phyloP scores from a whole-genome alignment of 2,329 filamentous ascomycete genomes.

The Fusarium sp. region DNA sequence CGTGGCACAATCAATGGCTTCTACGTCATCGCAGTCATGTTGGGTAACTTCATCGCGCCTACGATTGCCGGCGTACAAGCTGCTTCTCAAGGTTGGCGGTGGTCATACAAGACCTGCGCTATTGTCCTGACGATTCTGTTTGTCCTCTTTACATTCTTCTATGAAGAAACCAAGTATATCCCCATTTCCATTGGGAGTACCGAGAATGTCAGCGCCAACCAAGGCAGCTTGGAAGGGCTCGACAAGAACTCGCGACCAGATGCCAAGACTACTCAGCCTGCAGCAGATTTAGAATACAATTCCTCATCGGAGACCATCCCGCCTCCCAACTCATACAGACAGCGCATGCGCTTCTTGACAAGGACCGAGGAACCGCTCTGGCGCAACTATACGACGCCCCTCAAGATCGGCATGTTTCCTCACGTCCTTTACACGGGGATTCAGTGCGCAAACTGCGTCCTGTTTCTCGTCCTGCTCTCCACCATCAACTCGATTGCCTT shows the following conservation, averaged over 20 bases:
- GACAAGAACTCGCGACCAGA: neutral
- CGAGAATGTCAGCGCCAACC: neutral
- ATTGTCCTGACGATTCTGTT: conserved; percentile 25
- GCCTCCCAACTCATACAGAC: neutral
- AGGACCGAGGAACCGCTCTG: conserved; percentile 19
- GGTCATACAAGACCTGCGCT: conserved; percentile 27
- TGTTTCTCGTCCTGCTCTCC: conserved; percentile 6
- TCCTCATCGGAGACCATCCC: neutral
- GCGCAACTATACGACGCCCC: conserved; percentile 8
- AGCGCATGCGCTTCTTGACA: conserved; percentile 16
- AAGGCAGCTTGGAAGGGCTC: neutral
- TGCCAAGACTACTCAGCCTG: neutral
- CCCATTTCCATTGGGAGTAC: conserved; percentile 9
- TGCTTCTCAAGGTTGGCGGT: conserved; percentile 24
- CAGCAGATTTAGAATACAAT: neutral
- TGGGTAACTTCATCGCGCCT: conserved; percentile 37
- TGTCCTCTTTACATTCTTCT: conserved; percentile 30
- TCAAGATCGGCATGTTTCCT: conserved; percentile 43
- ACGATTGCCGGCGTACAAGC: conserved; percentile 27
- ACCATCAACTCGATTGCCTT: conserved; percentile 49
- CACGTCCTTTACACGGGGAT: conserved; percentile 48
- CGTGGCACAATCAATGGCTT: conserved; percentile 42
- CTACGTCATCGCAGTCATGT: conserved; percentile 43
- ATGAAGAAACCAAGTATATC: conserved; percentile 43
- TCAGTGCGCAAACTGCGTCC: conserved; percentile 28